A percentile compares a stretch with the other conserved stretches of the same genome.
phyloP scores from a whole-genome alignment of 148 eudicot genomes.

The Vaccinium corymbosum region DNA sequence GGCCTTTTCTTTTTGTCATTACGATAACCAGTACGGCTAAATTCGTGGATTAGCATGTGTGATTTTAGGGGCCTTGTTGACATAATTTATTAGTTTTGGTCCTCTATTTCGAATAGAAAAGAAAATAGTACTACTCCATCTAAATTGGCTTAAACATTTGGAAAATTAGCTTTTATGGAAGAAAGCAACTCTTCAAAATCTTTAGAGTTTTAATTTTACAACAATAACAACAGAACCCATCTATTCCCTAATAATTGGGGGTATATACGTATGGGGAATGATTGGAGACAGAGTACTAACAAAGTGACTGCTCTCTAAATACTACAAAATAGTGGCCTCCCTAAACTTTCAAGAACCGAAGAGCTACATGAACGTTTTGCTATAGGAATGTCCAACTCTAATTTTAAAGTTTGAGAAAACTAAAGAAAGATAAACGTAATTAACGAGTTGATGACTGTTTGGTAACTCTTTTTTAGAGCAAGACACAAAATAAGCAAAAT shows the following conservation, averaged over 20 bases:
- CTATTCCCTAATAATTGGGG: too few species aligned
- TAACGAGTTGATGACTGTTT: not conserved
- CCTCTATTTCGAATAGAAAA: not conserved
- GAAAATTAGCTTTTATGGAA: not conserved
- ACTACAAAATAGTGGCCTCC: too few species aligned
- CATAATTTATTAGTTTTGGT: not conserved
- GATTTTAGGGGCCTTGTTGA: not conserved
- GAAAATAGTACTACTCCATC: not conserved
- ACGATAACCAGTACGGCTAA: constrained; percentile 18
- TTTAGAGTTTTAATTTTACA: not conserved
- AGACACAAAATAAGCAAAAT: not conserved
- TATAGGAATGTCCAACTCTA: too few species aligned
- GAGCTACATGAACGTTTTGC: too few species aligned
- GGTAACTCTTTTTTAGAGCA: too few species aligned
- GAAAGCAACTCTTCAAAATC: not conserved
- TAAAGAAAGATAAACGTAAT: not conserved
- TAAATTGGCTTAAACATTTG: not conserved
- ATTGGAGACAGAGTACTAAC: too few species aligned
- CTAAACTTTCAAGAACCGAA: too few species aligned
- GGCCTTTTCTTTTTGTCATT: constrained; percentile 21
- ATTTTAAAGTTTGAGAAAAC: not conserved
- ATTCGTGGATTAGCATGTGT: constrained; percentile 22
- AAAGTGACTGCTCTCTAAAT: too few species aligned
- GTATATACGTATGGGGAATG: too few species aligned
- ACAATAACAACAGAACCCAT: too few species aligned